phyloP scores from a whole-genome alignment of 192 early-diverging fungal species.

The Funneliformis geosporum region DNA sequence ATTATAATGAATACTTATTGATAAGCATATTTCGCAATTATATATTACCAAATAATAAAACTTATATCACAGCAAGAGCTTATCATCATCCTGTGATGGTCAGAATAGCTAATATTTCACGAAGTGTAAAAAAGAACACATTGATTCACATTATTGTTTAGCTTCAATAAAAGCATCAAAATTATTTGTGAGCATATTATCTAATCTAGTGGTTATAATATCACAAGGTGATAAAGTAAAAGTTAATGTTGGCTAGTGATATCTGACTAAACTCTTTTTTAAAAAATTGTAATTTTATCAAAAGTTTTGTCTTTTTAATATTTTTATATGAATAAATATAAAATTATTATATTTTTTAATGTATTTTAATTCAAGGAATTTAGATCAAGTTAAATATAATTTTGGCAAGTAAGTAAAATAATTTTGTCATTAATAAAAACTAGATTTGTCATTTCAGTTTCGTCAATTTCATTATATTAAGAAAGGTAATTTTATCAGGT shows the following conservation, averaged over 20 bases:
- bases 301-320: no score
- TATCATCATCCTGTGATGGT: neutral
- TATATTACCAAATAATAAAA: neutral
- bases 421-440: no score
- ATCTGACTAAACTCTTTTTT: no score
- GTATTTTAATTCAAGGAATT: no score
- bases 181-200: neutral
- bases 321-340: no score
- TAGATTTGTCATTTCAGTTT: no score
- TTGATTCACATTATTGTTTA: neutral
- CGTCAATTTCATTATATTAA: no score
- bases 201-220: neutral
- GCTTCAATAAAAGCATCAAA: neutral
- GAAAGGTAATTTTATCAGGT: no score
- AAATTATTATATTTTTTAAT: no score
- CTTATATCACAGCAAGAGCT: neutral
- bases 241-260: neutral
- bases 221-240: neutral
- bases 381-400: no score
- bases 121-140: neutral
- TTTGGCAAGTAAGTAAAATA: no score
- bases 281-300: no score
- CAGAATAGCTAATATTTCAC: neutral
- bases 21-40: neutral
- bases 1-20: constrained; percentile 8